Base-by-base conservation (phyloP, 441 rosid genomes). In the Caryocar brasiliense region DNA sequence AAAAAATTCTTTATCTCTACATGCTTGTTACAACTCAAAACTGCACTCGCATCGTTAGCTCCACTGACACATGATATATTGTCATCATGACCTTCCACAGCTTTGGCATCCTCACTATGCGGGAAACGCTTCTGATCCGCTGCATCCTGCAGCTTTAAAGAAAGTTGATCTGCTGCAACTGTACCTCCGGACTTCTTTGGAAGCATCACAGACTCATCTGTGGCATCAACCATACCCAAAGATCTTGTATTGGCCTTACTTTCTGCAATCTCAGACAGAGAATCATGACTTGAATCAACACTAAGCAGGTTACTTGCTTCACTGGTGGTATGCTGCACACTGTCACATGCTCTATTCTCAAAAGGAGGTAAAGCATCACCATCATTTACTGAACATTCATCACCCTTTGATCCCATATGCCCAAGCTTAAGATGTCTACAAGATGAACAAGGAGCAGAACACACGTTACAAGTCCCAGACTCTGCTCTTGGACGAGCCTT, bases 401-500 rank as follows among this genome's bases (percentile, higher is more conserved):
- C 78, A 44, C 33, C 67, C 59, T 81, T 82, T 23, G 78, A 73
- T 60, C 73, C 85, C 71, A 77, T 68, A 47, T 53, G 54, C 64
- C 70, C 75, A 51, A 55, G 54, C 58, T 65, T 75, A 55, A 56
- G 81, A 65, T 85, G 95, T 86, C 79, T 79, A 65, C 96, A 91
- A 36, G 93, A 91, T 45, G 93, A 82, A 73, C 94, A 80, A 66
- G 93, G 86, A 54, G 94, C 79, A 47, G 74, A 83, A 61, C 87
- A 84, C 52, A 78, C 81, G 67, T 82, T 82, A 67, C 92, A 82
- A 53, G 84, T 88, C 71, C 95, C 93, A 56, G 88, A 85, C 66
- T 82, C 90, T 56, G 54, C 64, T 64, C 54, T 64, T 30, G 59
- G 48, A 52, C 18, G 61, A 74, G 51, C 68, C 65, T 68, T 77